These are phyloP conservation scores for Psilocybe tampanensis DNA, from an alignment of 768 basidiomycete genomes.

Conservation along the genomic window DNA sequence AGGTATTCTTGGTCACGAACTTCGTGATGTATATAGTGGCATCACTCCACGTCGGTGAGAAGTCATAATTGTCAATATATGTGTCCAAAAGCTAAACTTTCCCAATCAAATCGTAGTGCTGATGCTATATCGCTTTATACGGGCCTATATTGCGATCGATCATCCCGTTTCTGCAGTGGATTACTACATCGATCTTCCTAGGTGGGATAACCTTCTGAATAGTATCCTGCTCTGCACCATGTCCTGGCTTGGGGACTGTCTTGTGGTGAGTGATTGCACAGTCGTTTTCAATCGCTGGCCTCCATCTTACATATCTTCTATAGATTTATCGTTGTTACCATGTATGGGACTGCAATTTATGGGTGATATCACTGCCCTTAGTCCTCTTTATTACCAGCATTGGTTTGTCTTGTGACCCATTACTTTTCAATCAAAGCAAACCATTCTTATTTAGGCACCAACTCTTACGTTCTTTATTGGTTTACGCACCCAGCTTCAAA, in stretches of 20 bases:
- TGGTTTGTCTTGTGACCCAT: conserved; percentile 9
- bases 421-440: no score
- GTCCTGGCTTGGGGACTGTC: conserved; percentile 30
- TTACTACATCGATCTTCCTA: conserved; percentile 23
- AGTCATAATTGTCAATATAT: not conserved
- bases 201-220: conserved; percentile 28
- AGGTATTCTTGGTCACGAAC: not conserved
- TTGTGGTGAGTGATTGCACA: conserved; percentile 14
- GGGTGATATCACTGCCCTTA: conserved; percentile 23
- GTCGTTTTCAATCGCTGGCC: not conserved
- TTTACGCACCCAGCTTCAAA: conserved; percentile 19
- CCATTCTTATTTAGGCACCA: not conserved
- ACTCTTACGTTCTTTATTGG: conserved; percentile 27
- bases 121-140: conserved; percentile 25
- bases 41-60: not conserved
- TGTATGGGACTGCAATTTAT: conserved; percentile 25
- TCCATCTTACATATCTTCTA: not conserved
- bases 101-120: conserved; percentile 9
- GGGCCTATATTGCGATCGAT: conserved; percentile 21
- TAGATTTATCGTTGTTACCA: conserved; percentile 33
- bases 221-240: conserved; percentile 24
- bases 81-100: not conserved
- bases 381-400: conserved; percentile 23
- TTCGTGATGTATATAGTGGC: not conserved
- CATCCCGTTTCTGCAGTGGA: conserved; percentile 17